Evolutionary conservation across 164 flowering plant genomes (phyloP).

Genomic region (Liriodendron chinense): DNA sequence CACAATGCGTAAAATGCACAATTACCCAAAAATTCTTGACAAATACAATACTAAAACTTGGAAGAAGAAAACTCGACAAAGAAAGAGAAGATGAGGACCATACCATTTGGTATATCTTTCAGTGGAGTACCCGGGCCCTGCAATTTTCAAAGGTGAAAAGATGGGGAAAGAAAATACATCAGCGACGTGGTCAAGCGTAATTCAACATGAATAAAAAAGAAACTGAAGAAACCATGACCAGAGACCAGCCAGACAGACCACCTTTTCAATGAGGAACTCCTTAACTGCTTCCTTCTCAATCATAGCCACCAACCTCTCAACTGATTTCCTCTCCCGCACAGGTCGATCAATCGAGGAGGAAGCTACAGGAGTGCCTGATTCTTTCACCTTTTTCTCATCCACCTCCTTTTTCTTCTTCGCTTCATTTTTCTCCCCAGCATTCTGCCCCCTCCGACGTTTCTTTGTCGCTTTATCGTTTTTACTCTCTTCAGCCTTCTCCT

Average conservation of each 20-base stretch:
- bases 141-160: conserved; percentile 15
- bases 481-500: conserved; percentile 12
- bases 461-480: conserved; percentile 4
- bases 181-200: not conserved
- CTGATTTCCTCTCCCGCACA: conserved; percentile 43
- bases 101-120: conserved; percentile 81
- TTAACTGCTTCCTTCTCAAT: conserved; percentile 57
- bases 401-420: conserved; percentile 21
- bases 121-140: conserved; percentile 84
- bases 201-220: not conserved
- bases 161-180: not conserved
- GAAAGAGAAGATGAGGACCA: not conserved
- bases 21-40: not conserved
- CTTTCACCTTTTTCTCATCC: conserved; percentile 30
- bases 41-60: not conserved
- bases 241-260: conserved; percentile 11
- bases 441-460: conserved; percentile 15
- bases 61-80: not conserved
- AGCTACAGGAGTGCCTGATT: conserved; percentile 46
- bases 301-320: conserved; percentile 68
- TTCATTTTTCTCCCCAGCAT: conserved; percentile 18
- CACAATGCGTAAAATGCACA: not conserved
- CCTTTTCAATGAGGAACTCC: conserved; percentile 73
- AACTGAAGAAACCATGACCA: not conserved
- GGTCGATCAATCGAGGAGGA: conserved; percentile 51